Conservation (phyloP, 257 asterid genomes). For the Fraxinus cuspidata region DNA sequence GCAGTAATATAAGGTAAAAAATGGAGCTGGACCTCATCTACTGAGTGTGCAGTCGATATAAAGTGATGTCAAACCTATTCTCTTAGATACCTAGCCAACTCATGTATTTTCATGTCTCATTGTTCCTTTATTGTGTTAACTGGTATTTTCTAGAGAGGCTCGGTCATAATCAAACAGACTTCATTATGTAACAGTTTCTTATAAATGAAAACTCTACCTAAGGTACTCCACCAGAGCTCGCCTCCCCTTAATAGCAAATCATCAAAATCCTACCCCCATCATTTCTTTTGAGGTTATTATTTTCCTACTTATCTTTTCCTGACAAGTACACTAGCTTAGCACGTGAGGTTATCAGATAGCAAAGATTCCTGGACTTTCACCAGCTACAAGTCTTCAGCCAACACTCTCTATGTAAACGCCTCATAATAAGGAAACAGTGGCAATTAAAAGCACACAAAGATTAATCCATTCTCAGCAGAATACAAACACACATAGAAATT, state of each 20-base stretch:
- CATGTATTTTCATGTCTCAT: neutral
- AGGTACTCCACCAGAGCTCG: neutral
- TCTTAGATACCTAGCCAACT: neutral
- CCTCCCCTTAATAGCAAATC: neutral
- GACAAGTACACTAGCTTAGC: neutral
- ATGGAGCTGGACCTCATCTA: neutral
- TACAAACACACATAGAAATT: neutral
- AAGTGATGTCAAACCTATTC: neutral
- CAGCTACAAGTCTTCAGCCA: neutral
- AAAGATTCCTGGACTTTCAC: neutral
- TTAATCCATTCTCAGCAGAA: neutral
- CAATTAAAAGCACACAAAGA: constrained; percentile 1
- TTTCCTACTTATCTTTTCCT: neutral
- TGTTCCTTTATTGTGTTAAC: neutral
- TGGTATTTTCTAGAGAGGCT: neutral
- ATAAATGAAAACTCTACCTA: neutral
- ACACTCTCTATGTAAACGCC: neutral
- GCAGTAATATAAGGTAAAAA: neutral
- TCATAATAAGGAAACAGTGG: neutral
- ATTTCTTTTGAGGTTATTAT: neutral
- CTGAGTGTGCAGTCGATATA: neutral
- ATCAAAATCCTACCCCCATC: neutral
- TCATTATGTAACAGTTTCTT: neutral
- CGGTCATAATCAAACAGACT: neutral
- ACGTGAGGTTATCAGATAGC: neutral